These are phyloP conservation scores for Ocimum tenuiflorum DNA, from an alignment of 257 asterid genomes.

Conservation along the genomic window DNA sequence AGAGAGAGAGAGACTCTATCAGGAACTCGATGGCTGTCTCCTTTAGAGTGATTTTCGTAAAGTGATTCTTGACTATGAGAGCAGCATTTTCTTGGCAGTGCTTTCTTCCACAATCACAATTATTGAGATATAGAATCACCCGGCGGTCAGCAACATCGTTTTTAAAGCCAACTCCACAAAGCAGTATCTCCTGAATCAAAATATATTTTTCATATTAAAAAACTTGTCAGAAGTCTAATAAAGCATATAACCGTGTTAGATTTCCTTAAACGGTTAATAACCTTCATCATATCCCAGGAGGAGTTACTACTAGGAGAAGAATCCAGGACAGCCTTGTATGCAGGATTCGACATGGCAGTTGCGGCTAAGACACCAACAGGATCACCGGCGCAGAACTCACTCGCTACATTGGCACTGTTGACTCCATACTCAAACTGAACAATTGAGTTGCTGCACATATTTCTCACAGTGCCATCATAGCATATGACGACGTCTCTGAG, in stretches of 20 bases:
- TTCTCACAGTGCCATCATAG: slow-evolving; percentile 81
- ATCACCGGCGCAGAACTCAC: slow-evolving; percentile 91
- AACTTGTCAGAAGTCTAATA: neutral
- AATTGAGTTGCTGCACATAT: slow-evolving; percentile 70
- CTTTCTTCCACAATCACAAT: slow-evolving; percentile 72
- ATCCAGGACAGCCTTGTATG: slow-evolving; percentile 97
- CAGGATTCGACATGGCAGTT: slow-evolving; percentile 99
- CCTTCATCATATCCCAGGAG: slow-evolving; percentile 99
- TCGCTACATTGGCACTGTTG: slow-evolving; percentile 39
- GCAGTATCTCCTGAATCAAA: slow-evolving; percentile 76
- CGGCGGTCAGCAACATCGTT: slow-evolving; percentile 73
- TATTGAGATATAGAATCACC: slow-evolving; percentile 56
- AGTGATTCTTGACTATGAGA: slow-evolving; percentile 51
- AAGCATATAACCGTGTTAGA: slow-evolving; percentile 4
- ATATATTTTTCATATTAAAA: slow-evolving; percentile 8
- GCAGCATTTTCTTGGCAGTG: slow-evolving; percentile 78
- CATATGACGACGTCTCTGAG: slow-evolving; percentile 89
- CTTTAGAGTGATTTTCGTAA: slow-evolving; percentile 73
- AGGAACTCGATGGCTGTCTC: slow-evolving; percentile 70
- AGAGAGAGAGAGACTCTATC: slow-evolving; percentile 61
- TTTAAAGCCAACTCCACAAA: slow-evolving; percentile 71
- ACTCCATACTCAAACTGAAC: slow-evolving; percentile 85
- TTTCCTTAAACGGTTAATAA: slow-evolving; percentile 17
- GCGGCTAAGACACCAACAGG: slow-evolving; percentile 99
- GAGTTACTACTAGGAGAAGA: slow-evolving; percentile 94